Conservation (phyloP, 495 filamentous ascomycete genomes). For the Lophiostoma macrostomum region DNA sequence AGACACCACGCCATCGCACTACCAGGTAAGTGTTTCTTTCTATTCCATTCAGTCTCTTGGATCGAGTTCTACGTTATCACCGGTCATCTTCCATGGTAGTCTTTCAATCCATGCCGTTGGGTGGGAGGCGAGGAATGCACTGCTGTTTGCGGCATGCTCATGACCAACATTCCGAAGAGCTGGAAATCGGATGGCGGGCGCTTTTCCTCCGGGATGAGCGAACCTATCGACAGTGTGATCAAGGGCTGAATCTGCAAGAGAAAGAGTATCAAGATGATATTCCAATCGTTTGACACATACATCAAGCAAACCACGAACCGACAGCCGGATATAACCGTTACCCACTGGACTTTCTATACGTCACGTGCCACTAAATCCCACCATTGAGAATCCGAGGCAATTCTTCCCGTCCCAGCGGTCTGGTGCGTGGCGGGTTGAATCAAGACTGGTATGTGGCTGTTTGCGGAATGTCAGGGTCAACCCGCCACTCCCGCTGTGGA, state of each 20-base stretch:
- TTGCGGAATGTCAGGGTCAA: slow-evolving; percentile 18
- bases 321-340: neutral
- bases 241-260: no score
- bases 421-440: slow-evolving; percentile 9
- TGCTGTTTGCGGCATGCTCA: slow-evolving; percentile 14
- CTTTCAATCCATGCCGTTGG: neutral
- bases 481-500: slow-evolving; percentile 12
- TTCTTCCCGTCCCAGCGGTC: neutral
- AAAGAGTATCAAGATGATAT: no score
- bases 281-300: no score
- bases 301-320: no score
- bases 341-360: no score
- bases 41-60: neutral
- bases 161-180: slow-evolving; percentile 8
- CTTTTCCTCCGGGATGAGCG: no score
- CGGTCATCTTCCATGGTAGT: neutral
- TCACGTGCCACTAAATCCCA: no score
- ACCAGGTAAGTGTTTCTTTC: no score
- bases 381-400: neutral
- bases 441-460: slow-evolving; percentile 9
- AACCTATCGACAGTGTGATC: no score
- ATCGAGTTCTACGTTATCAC: neutral
- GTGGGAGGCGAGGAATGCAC: neutral
- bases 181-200: slow-evolving; percentile 5
- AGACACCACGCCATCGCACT: no score